Percentiles rank a stretch among this genome's conserved stretches.
Evolutionary conservation across 1,284 basidiomycete species (phyloP).

Genomic region (Sphaerobolus stellatus): DNA sequence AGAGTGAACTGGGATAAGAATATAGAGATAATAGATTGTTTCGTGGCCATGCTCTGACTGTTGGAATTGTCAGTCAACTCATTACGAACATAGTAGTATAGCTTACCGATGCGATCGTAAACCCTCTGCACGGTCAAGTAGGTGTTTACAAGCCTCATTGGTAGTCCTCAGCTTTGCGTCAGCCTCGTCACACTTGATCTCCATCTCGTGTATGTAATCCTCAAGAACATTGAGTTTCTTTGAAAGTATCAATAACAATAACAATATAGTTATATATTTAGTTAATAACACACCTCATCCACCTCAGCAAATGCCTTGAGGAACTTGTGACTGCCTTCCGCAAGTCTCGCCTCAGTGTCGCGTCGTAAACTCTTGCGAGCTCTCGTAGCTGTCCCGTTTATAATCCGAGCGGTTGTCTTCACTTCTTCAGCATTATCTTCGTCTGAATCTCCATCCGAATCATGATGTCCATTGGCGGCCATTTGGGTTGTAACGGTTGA

Average conservation of each 20-base stretch:
- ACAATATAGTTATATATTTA: slow-evolving; percentile 10
- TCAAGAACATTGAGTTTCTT: slow-evolving; percentile 81
- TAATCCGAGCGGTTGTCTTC: slow-evolving; percentile 22
- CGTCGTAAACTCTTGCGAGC: slow-evolving; percentile 78
- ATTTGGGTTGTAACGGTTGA: slow-evolving; percentile 23
- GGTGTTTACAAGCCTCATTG: slow-evolving; percentile 73
- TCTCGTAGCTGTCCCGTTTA: slow-evolving; percentile 62
- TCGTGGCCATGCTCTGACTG: slow-evolving; percentile 67
- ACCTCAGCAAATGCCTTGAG: slow-evolving; percentile 82
- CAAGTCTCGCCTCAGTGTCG: slow-evolving; percentile 81
- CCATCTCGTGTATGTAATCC: slow-evolving; percentile 76
- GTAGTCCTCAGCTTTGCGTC: slow-evolving; percentile 76
- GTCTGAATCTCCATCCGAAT: slow-evolving; percentile 35
- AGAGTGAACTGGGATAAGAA: slow-evolving; percentile 89
- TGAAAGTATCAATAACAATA: not conserved
- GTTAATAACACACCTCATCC: slow-evolving; percentile 64
- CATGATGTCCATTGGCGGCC: slow-evolving; percentile 31
- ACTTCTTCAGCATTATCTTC: slow-evolving; percentile 25
- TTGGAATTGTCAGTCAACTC: slow-evolving; percentile 6
- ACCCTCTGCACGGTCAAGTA: slow-evolving; percentile 87
- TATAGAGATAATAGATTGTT: slow-evolving; percentile 71
- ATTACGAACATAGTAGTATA: not conserved
- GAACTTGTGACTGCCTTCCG: slow-evolving; percentile 79
- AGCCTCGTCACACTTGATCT: slow-evolving; percentile 77
- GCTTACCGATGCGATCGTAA: slow-evolving; percentile 76